Percentiles rank a stretch among this genome's conserved stretches.
Evolutionary conservation across 176 grass and related monocot genomes (phyloP).

Genomic region (Aegilops umbellulata): DNA sequence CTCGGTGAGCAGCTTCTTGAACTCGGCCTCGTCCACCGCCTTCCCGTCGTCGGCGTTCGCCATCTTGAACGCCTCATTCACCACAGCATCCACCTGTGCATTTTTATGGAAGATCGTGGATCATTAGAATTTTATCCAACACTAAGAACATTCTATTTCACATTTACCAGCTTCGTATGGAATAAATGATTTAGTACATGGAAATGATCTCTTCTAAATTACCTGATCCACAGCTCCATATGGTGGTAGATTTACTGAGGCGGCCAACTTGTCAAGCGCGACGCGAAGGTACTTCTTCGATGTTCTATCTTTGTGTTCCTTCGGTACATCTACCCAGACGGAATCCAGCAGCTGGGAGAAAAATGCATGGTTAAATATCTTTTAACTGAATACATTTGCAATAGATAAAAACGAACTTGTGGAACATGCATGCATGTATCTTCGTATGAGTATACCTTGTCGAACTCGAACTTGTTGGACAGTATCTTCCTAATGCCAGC

Average conservation of each 20-base stretch:
- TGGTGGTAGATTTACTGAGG: constrained; percentile 56
- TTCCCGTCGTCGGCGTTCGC: constrained; percentile 48
- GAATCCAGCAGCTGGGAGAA: constrained; percentile 58
- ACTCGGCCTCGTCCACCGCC: constrained; percentile 57
- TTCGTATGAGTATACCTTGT: constrained; percentile 39
- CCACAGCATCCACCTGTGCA: constrained; percentile 58
- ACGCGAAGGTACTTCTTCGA: constrained; percentile 56
- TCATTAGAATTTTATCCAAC: not conserved
- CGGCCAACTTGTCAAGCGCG: constrained; percentile 59
- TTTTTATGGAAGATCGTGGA: not conserved
- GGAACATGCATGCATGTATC: too few species aligned
- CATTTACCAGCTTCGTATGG: not conserved
- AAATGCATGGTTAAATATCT: not conserved
- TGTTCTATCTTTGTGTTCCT: constrained; percentile 48
- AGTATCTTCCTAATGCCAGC: constrained; percentile 59
- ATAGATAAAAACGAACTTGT: not conserved
- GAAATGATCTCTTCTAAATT: not conserved
- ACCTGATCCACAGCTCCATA: constrained; percentile 77
- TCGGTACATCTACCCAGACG: constrained; percentile 54
- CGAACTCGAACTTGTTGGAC: constrained; percentile 58
- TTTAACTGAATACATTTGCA: not conserved
- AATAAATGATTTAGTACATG: not conserved
- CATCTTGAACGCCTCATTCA: constrained; percentile 70
- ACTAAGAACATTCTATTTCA: not conserved
- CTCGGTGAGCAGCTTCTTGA: constrained; percentile 74